Evolutionary conservation across 225 moss, liverwort and hornwort genomes (phyloP).

Genomic region (Pleurozium schreberi): DNA sequence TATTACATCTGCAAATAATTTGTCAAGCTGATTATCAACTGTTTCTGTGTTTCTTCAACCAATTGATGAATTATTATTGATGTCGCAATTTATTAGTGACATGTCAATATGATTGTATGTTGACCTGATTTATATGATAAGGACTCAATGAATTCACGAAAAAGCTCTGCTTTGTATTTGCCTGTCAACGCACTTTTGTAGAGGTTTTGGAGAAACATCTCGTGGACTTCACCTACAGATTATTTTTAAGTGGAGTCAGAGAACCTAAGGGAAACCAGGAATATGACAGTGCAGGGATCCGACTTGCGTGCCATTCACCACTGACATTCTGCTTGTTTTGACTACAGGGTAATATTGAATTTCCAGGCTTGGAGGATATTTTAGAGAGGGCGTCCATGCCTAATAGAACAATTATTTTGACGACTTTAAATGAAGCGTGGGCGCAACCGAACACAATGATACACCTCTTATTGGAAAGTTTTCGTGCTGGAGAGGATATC

Average conservation of each 20-base stretch:
- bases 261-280: not conserved
- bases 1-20: not conserved
- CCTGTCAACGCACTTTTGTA: not conserved
- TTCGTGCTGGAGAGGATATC: slow-evolving; percentile 56
- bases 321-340: slow-evolving; percentile 5
- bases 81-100: not conserved
- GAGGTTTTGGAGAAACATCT: not conserved
- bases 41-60: not conserved
- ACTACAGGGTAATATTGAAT: slow-evolving; percentile 20
- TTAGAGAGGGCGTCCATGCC: slow-evolving; percentile 57
- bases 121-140: not conserved
- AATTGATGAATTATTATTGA: not conserved
- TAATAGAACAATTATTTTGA: slow-evolving; percentile 72
- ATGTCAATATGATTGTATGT: not conserved
- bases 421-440: slow-evolving; percentile 93
- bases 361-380: slow-evolving; percentile 51
- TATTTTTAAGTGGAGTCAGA: not conserved
- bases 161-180: not conserved
- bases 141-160: not conserved
- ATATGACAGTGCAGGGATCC: not conserved
- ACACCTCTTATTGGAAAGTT: slow-evolving; percentile 78
- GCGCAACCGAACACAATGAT: slow-evolving; percentile 85
- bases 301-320: not conserved
- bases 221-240: not conserved
- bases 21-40: not conserved